Conservation (phyloP, 73 alveolate species). For the Paramecium primaurelia region DNA sequence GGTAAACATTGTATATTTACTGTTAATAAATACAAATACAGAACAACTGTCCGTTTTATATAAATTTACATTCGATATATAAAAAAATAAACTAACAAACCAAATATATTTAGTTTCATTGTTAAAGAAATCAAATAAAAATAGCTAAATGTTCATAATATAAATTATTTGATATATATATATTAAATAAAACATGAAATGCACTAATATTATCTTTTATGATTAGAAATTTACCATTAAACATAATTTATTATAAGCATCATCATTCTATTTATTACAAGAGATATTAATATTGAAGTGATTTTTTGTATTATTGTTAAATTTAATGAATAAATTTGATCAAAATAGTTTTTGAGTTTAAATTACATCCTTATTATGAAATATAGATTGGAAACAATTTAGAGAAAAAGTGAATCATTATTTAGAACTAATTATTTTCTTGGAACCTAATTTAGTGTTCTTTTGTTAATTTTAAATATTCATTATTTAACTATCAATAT, state of each 20-base stretch:
- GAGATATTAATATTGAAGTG: not conserved
- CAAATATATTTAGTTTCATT: not conserved
- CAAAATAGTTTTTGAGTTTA: not conserved
- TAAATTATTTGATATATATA: not conserved
- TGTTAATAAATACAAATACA: not conserved
- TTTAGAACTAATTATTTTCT: not conserved
- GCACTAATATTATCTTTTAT: not conserved
- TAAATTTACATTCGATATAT: not conserved
- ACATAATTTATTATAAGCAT: not conserved
- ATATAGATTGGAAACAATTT: not conserved
- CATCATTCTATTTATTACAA: not conserved
- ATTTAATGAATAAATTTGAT: not conserved
- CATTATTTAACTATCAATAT: constrained; percentile 48
- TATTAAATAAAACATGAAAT: not conserved
- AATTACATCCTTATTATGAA: not conserved
- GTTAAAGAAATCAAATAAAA: not conserved
- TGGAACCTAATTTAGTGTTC: not conserved
- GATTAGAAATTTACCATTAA: not conserved
- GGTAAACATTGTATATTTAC: not conserved
- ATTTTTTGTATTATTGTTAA: not conserved
- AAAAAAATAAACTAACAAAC: not conserved
- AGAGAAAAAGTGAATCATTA: not conserved
- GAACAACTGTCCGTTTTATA: not conserved
- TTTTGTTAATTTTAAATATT: not conserved
- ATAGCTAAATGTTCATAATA: not conserved